Conservation (phyloP, 148 eudicot species). For the Vaccinium vitisidaea region DNA sequence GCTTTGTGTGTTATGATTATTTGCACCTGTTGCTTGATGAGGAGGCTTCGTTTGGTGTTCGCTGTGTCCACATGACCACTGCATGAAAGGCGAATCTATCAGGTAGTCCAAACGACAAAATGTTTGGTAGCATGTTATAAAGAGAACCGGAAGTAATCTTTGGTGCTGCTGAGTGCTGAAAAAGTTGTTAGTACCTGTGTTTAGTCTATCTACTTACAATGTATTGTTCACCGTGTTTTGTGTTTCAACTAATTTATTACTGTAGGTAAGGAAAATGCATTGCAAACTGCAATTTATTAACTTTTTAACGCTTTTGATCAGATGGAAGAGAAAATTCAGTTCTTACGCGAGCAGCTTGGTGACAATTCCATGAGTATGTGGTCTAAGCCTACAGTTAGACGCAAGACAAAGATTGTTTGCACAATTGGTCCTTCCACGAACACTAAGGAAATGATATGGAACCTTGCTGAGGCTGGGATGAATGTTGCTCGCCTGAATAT, state of each 20-base stretch:
- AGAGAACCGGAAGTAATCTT: neutral
- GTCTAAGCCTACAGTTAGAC: slow-evolving; percentile 74
- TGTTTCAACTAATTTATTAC: neutral
- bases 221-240: neutral
- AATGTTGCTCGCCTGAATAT: slow-evolving; percentile 93
- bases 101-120: neutral
- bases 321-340: slow-evolving; percentile 48
- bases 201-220: neutral
- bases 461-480: slow-evolving; percentile 97
- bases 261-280: neutral
- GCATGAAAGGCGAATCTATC: neutral
- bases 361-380: slow-evolving; percentile 55
- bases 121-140: neutral
- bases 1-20: neutral
- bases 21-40: neutral
- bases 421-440: slow-evolving; percentile 96
- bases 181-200: neutral
- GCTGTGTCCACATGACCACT: neutral
- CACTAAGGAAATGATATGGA: slow-evolving; percentile 94
- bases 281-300: neutral
- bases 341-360: slow-evolving; percentile 42
- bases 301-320: slow-evolving; percentile 23
- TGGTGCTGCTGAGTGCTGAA: neutral
- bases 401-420: slow-evolving; percentile 94
- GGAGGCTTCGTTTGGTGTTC: neutral